phyloP scores from a whole-genome alignment of 225 moss, liverwort and hornwort species.

The Marchantia paleacea region DNA sequence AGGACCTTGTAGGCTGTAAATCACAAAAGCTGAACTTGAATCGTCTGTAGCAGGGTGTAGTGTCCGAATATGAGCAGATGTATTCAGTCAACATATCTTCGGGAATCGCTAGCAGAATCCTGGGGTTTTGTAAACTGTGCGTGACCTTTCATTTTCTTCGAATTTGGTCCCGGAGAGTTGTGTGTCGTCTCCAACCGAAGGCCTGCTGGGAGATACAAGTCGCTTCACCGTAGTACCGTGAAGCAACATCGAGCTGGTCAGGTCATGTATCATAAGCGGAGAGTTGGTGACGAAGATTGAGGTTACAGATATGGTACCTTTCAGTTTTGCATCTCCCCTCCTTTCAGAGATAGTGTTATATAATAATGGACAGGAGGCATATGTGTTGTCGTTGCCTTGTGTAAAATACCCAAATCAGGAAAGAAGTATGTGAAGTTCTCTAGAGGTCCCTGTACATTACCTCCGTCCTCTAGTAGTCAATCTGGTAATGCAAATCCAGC shows the following conservation, averaged over 20 bases:
- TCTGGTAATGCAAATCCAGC: not conserved
- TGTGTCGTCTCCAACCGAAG: not conserved
- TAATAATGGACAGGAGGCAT: conserved; percentile 14
- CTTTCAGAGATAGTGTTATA: conserved; percentile 9
- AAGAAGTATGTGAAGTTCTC: conserved; percentile 5
- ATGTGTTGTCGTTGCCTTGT: conserved; percentile 6
- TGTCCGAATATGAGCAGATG: not conserved
- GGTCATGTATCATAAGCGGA: conserved; percentile 12
- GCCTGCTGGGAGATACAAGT: conserved; percentile 5
- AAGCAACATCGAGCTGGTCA: not conserved
- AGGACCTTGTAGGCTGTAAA: conserved; percentile 7
- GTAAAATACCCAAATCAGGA: conserved; percentile 3
- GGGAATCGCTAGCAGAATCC: not conserved
- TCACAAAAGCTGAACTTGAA: not conserved
- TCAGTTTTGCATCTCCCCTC: conserved; percentile 10
- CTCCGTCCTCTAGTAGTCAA: conserved; percentile 9
- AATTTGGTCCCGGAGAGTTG: not conserved
- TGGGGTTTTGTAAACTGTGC: not conserved
- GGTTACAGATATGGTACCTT: conserved; percentile 4
- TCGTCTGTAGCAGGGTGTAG: conserved; percentile 10
- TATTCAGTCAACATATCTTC: not conserved
- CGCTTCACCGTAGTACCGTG: not conserved
- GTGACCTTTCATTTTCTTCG: not conserved
- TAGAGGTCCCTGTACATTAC: conserved; percentile 5
- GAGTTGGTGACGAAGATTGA: conserved; percentile 8